Base-by-base conservation (phyloP, 2,329 filamentous ascomycete species). In the Diaporthe nobilis region DNA sequence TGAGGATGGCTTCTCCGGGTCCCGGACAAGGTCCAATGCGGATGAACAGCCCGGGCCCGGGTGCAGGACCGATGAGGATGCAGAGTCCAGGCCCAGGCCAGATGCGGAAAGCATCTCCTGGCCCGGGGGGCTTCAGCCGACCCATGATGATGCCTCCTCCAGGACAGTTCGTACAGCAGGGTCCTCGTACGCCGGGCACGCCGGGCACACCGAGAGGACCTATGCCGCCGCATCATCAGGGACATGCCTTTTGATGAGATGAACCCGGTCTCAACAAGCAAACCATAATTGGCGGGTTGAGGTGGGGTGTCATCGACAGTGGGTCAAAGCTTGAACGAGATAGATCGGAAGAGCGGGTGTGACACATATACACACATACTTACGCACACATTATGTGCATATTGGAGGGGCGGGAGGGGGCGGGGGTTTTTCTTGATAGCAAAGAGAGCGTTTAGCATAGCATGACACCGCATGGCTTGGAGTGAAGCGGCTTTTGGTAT, bases 211-310 rank as follows among this genome's bases (percentile, higher is more conserved):
- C 79, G 22, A 77, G 73, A 51, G 67, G 49, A 31, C 77, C 44
- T 53, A 73, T 78, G 31, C 78, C 80, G 75, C 76, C 79, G 34
- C 81, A 80, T 39, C 81, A 82, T 39, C 81, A 82, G 25, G 82
- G 82, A 15, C 82, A 83, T 72, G 82, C 82, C 70, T 82, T 83
- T 42, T 84, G 82, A 79, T 8, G 37, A 34, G 39, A 55, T 3
- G 5, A 4, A 22, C 20, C 28, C 12, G 10, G 34, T 47, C 44
- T 70, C 22, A 6, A 39, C 17, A 70, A 42, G 5, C 47, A 28
- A 42, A 15, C 65, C 22, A 42, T 15, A 3, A 20, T 6, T 25
- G 63, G 63, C 12, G 8, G 31, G 44, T 44, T 53, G 47, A 53
- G 8, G 1, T 37, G 47, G 13, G 20, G 44, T 51, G 20, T 15